A percentile compares a stretch with the other conserved stretches of the same genome.
phyloP scores from a whole-genome alignment of 331 rosid species.

The Malus hybrid region DNA sequence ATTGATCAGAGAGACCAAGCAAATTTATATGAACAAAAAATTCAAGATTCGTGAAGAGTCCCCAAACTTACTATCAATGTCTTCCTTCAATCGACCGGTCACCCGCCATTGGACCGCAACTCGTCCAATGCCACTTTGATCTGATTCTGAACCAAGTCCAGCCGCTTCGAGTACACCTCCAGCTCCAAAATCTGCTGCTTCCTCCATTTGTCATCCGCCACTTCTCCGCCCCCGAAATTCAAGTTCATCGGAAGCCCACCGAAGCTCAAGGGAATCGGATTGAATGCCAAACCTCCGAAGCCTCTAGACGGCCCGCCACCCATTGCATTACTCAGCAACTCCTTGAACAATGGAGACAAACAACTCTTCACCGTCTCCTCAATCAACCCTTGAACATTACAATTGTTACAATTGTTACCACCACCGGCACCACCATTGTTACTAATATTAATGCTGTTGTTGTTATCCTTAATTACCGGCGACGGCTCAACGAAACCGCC shows the following conservation, averaged over 20 bases:
- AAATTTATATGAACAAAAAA: constrained; percentile 14
- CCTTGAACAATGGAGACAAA: constrained; percentile 58
- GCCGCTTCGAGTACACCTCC: constrained; percentile 61
- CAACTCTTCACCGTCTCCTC: constrained; percentile 74
- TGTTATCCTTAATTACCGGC: constrained; percentile 14
- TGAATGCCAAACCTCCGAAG: constrained; percentile 21
- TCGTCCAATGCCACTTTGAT: constrained; percentile 69
- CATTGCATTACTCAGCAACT: constrained; percentile 28
- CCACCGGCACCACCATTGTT: neutral
- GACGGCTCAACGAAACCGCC: constrained; percentile 1
- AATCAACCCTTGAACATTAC: constrained; percentile 37
- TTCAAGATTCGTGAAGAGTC: neutral
- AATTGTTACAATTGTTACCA: neutral
- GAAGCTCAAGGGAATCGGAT: constrained; percentile 24
- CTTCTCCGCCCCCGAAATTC: constrained; percentile 30
- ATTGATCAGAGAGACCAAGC: constrained; percentile 12
- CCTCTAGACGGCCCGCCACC: constrained; percentile 33
- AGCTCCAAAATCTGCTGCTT: constrained; percentile 63
- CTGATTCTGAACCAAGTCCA: constrained; percentile 74
- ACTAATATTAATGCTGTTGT: neutral
- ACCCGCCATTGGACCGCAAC: constrained; percentile 34
- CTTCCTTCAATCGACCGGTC: neutral
- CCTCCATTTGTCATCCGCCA: constrained; percentile 48
- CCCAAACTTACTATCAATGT: constrained; percentile 9
- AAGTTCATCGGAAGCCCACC: constrained; percentile 17